Conservation (phyloP, 345 rosid genomes). For the Rhodamnia rubescens region DNA sequence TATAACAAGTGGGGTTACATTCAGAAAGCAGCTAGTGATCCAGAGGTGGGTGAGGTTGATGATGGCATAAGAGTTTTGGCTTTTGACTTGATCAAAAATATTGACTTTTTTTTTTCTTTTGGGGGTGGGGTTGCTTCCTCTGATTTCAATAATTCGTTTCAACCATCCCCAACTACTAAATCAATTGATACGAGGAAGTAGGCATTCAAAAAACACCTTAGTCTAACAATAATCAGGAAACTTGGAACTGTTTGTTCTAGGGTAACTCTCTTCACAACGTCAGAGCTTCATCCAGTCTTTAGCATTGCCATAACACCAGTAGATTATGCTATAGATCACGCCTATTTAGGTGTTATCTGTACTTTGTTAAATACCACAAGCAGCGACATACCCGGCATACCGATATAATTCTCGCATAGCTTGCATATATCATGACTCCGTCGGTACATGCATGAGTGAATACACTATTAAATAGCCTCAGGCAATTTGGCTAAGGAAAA, state of each 20-base stretch:
- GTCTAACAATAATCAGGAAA: not conserved
- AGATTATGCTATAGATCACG: not conserved
- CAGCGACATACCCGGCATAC: not conserved
- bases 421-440: not conserved
- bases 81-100: not conserved
- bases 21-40: not conserved
- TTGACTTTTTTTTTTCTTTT: not conserved
- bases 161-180: not conserved
- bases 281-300: not conserved
- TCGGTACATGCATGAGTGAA: not conserved
- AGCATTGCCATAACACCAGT: not conserved
- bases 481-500: too few relatives aligned
- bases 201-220: not conserved
- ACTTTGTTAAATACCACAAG: not conserved
- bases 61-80: not conserved
- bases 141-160: not conserved
- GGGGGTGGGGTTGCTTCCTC: not conserved
- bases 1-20: not conserved
- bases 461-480: not conserved
- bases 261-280: not conserved
- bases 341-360: not conserved
- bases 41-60: not conserved
- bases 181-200: not conserved
- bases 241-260: not conserved
- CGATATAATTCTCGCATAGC: not conserved